Evolutionary conservation across 371 early-diverging fungal species (phyloP), one percentile per base, ranked within the genome.

Genomic region (Phascolomyces articulosus): DNA sequence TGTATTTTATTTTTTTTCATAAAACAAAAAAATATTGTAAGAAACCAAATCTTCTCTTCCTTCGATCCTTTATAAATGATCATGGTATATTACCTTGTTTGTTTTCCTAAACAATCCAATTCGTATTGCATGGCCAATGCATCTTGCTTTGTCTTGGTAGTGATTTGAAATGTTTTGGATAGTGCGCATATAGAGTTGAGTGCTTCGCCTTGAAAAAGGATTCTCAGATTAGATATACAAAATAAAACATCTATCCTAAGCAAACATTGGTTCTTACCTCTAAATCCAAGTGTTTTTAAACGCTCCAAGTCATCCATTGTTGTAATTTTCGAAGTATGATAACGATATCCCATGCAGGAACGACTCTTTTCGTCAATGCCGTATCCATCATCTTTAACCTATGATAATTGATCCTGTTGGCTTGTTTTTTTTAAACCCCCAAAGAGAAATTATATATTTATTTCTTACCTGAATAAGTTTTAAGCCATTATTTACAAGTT

Each of bases 261-360:
- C 0, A n/a, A 41, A 8, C 16, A 4, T n/a, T 18, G 8, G 8
- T 44, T n/a, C 16, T 44, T 63, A 29, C 89, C 87, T 40, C 94
- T 74, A 72, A 94, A 95, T 2, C 95, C 95, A 74, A 85, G 90
- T 4, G 85, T 85, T 2, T 48, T 23, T 4, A 90, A 69, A 15
- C 40, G 63, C 4, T 72, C 67, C 1, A 93, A 53, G 60, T 92
- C 93, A 18, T 85, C 78, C 66, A 90, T 87, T 0, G 56, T 49
- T 13, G 38, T 31, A n/a, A 93, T 74, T 72, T 95, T 95, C 27
- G 90, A 90, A 15, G 95, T 95, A 67, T 79, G 83, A 65, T 92
- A 83, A 18, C 80, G 66, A 55, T 72, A 69, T 29, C 85, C 87
- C 55, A 88, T 68, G 10, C 62, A 57, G 2, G 55, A 34, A 41